These are phyloP conservation scores for Raphidocelis subcapitata DNA, from an alignment of 139 green algal species.

Conservation along the genomic window DNA sequence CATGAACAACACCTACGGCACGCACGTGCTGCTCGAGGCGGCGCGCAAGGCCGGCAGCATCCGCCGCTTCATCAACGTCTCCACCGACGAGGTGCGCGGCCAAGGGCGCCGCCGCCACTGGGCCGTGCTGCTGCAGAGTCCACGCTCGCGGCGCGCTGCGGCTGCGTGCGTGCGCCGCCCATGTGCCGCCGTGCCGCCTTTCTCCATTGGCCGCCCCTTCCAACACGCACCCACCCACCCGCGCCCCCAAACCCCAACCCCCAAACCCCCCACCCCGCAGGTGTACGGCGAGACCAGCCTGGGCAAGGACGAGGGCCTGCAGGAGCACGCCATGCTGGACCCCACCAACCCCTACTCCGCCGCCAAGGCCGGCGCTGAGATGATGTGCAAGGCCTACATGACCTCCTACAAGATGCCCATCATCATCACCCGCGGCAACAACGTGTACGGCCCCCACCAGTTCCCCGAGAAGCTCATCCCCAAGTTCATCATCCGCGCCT, in stretches of 20 bases:
- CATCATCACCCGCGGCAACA: slow-evolving; percentile 98
- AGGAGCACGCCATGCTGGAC: slow-evolving; percentile 81
- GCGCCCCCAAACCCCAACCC: no score
- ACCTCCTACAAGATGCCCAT: slow-evolving; percentile 84
- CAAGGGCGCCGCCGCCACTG: no score
- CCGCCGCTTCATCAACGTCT: slow-evolving; percentile 93
- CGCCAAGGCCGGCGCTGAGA: slow-evolving; percentile 97
- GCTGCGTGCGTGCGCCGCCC: no score
- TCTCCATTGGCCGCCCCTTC: no score
- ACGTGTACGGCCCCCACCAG: slow-evolving; percentile 98
- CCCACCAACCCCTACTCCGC: slow-evolving; percentile 99
- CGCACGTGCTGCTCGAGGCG: slow-evolving; percentile 95
- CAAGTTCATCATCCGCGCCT: slow-evolving; percentile 52
- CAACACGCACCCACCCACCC: no score
- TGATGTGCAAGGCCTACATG: slow-evolving; percentile 92
- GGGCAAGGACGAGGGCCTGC: slow-evolving; percentile 63
- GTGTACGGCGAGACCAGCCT: slow-evolving; percentile 87
- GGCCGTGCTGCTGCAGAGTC: no score
- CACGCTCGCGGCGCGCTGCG: no score
- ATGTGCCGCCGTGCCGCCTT: no score
- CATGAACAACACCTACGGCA: slow-evolving; percentile 98
- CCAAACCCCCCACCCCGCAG: slow-evolving; percentile 34
- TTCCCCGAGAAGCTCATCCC: slow-evolving; percentile 93
- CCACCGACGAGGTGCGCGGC: slow-evolving; percentile 49
- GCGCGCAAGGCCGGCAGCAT: slow-evolving; percentile 76